Conservation (phyloP, 345 rosid genomes). For the Populus alba region DNA sequence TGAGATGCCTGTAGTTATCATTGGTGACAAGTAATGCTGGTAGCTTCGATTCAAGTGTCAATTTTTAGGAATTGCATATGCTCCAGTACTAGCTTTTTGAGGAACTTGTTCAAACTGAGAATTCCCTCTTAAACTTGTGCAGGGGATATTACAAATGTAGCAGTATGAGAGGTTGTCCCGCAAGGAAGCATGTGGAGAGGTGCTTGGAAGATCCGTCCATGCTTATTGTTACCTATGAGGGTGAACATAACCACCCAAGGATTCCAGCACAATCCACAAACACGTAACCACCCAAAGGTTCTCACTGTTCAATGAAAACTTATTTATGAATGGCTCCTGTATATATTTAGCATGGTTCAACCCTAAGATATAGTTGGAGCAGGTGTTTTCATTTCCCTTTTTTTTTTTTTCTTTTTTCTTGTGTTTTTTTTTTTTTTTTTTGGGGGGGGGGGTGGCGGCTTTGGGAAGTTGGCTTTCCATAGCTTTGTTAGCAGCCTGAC, state of each 20-base stretch:
- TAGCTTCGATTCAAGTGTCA: slow-evolving; percentile 7
- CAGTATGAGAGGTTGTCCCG: slow-evolving; percentile 98
- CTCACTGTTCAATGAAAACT: slow-evolving; percentile 4
- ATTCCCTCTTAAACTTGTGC: slow-evolving; percentile 15
- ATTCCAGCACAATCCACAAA: slow-evolving; percentile 62
- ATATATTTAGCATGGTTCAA: slow-evolving; percentile 50
- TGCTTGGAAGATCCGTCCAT: slow-evolving; percentile 84
- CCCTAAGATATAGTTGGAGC: slow-evolving; percentile 36
- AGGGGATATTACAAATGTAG: slow-evolving; percentile 99
- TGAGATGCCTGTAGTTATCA: background rate
- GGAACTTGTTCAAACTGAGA: slow-evolving; percentile 1
- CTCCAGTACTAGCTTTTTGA: background rate
- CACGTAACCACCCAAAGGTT: slow-evolving; percentile 38
- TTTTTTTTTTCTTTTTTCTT: too few relatives aligned
- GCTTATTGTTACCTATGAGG: slow-evolving; percentile 94
- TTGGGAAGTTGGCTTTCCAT: slow-evolving; percentile 25
- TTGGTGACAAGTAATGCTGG: background rate
- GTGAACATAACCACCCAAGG: slow-evolving; percentile 84
- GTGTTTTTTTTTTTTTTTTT: too few relatives aligned
- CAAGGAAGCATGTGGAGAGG: slow-evolving; percentile 98
- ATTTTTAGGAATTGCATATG: slow-evolving; percentile 1
- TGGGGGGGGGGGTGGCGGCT: background rate
- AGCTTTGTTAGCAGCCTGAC: slow-evolving; percentile 16
- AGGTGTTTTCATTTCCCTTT: background rate
- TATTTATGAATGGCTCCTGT: slow-evolving; percentile 44